Base-by-base conservation (phyloP, 352 stramenopile species). In the Pythium myriotylum region DNA sequence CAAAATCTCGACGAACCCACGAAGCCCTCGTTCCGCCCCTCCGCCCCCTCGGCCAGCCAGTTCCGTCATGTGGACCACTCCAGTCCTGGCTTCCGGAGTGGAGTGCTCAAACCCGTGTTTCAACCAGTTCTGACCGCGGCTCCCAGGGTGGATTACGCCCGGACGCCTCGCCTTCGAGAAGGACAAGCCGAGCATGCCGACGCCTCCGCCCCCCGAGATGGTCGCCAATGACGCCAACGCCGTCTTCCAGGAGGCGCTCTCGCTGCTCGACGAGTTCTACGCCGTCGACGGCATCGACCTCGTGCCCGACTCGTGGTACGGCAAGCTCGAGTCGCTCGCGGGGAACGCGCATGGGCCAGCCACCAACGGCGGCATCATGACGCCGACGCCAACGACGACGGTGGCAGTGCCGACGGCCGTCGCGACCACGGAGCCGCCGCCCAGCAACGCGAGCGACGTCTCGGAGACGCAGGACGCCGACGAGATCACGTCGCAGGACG, bases 181-280 rank as follows among this genome's bases (percentile, higher is more conserved):
- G n/a, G n/a, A n/a, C n/a, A n/a, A 59, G 59, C 45, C 40, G 50
- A 33, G 37, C 19, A 17, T 23, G 43, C 59, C 35, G 2, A 16
- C 27, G n/a, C 8, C 23, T 12, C 10, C 17, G 47, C 6, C 23
- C 17, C 43, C 37, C 17, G 41, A 9, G 17, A 56, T 56, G 49
- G 48, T 51, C 29, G 10, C 12, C 3, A 49, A 42, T 29, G 59
- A 66, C 49, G 37, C 59, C 3, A 66, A 66, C 49, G 59, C 59
- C 22, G 42, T 49, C 19, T 59, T 66, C 49, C 59, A 66, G 17
- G 59, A 66, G 19, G 59, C 59, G 42, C 59, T 66, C 2, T 55
- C 59, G n/a, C 41, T 66, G 43, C 59, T 66, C 27, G 59, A 66
- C 33, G 59, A 66, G 22, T 66, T 59, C 26, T 66, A 66, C 50